These are phyloP conservation scores for Entelexis paramagnoliae DNA, from an alignment of 1,139 yeast species.

Conservation along the genomic window DNA sequence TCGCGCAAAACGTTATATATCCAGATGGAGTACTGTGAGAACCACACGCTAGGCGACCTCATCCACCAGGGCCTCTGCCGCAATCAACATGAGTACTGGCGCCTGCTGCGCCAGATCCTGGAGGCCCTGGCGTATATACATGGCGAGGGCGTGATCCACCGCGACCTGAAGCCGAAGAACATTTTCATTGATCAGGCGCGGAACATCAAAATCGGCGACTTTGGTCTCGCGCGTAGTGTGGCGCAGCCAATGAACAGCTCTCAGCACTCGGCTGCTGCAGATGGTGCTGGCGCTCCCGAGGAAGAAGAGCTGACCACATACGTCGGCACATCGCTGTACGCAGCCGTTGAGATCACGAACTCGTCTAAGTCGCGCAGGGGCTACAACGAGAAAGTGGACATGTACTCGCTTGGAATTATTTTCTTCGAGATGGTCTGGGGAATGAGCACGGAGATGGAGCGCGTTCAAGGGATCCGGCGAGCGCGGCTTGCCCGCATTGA, in stretches of 20 bases:
- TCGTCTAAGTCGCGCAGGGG: slow-evolving; percentile 4
- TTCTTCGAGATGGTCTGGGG: slow-evolving; percentile 90
- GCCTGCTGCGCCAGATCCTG: slow-evolving; percentile 72
- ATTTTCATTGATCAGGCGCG: slow-evolving; percentile 85
- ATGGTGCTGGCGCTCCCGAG: slow-evolving; percentile 1
- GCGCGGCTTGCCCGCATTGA: slow-evolving; percentile 49
- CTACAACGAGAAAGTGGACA: slow-evolving; percentile 86
- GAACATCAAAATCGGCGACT: slow-evolving; percentile 90
- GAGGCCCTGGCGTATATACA: slow-evolving; percentile 92
- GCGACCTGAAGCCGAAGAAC: slow-evolving; percentile 92
- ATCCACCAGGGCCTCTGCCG: slow-evolving; percentile 70
- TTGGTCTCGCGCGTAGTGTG: slow-evolving; percentile 75
- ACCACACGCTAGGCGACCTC: slow-evolving; percentile 73
- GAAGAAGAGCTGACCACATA: slow-evolving; percentile 80
- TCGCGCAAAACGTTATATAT: slow-evolving; percentile 47
- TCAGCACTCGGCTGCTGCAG: background rate
- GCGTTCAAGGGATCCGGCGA: slow-evolving; percentile 57
- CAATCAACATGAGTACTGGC: slow-evolving; percentile 76
- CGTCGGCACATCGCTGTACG: slow-evolving; percentile 86
- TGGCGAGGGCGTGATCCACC: slow-evolving; percentile 74
- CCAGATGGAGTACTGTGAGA: slow-evolving; percentile 98
- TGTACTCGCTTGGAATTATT: slow-evolving; percentile 89
- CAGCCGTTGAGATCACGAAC: slow-evolving; percentile 67
- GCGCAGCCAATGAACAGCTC: slow-evolving; percentile 38
- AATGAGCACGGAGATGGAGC: slow-evolving; percentile 82